Conservation (phyloP, 2,329 filamentous ascomycete genomes). For the Akanthomyces lecanii region DNA sequence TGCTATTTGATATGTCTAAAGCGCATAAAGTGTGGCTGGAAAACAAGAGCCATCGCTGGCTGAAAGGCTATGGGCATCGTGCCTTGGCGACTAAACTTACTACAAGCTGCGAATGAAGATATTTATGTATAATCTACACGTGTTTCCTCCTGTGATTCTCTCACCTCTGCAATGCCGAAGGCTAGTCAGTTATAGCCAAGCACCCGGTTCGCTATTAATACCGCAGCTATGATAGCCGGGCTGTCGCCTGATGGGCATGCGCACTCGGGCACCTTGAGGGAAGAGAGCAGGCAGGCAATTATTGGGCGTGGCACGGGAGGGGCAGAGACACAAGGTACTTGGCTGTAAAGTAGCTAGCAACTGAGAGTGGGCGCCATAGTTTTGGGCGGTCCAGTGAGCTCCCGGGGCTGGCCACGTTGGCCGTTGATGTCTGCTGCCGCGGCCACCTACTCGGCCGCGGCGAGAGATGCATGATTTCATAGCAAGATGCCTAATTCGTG, state of each 20-base stretch:
- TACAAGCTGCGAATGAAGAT: background rate
- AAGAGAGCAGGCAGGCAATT: background rate
- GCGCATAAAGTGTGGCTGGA: background rate
- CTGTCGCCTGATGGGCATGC: background rate
- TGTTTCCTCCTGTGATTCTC: background rate
- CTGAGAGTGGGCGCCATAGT: background rate
- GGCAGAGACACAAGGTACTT: background rate
- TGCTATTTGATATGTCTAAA: background rate
- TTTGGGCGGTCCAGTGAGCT: conserved; percentile 2
- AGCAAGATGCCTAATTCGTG: too few relatives aligned
- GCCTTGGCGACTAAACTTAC: background rate
- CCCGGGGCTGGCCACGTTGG: conserved; percentile 4
- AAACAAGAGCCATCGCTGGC: background rate
- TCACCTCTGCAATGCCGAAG: too few relatives aligned
- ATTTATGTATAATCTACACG: background rate
- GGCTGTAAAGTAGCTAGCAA: background rate
- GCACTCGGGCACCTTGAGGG: conserved; percentile 9
- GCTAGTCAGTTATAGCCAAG: background rate
- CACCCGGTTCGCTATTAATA: background rate
- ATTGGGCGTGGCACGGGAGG: background rate
- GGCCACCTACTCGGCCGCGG: too few relatives aligned
- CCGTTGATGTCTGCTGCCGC: too few relatives aligned
- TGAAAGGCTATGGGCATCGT: background rate
- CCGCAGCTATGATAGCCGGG: background rate
- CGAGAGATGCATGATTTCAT: too few relatives aligned